phyloP scores from a whole-genome alignment of 768 basidiomycete species.

The Boletus eberwhitei region DNA sequence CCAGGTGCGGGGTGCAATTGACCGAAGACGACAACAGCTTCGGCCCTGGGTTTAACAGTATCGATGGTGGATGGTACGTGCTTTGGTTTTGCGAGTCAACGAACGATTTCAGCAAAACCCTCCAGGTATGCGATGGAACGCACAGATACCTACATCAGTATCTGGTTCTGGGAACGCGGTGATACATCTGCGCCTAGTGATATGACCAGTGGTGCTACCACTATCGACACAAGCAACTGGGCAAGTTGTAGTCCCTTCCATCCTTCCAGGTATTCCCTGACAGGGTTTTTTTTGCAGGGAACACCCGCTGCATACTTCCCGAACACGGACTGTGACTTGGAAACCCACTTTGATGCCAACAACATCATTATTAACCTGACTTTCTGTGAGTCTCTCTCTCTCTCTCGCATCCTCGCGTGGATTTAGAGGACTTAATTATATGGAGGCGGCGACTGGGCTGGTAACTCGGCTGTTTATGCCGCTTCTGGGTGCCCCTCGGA shows the following conservation, averaged over 20 bases:
- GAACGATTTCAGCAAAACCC: neutral
- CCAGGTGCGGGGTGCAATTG: slow-evolving; percentile 36
- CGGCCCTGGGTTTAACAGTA: slow-evolving; percentile 29
- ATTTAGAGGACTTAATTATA: neutral
- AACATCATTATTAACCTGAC: slow-evolving; percentile 35
- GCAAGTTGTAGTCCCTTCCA: neutral
- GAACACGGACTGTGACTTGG: slow-evolving; percentile 40
- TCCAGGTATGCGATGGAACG: slow-evolving; percentile 40
- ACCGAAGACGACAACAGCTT: slow-evolving; percentile 26
- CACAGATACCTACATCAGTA: slow-evolving; percentile 31
- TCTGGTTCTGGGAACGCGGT: slow-evolving; percentile 42
- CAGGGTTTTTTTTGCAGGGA: slow-evolving; percentile 16
- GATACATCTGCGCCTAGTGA: slow-evolving; percentile 33
- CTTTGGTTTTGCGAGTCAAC: neutral
- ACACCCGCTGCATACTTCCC: slow-evolving; percentile 36
- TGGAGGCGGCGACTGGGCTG: slow-evolving; percentile 32
- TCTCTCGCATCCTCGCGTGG: too few relatives aligned
- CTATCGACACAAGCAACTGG: slow-evolving; percentile 26
- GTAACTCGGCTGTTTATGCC: slow-evolving; percentile 23
- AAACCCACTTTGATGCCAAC: slow-evolving; percentile 32
- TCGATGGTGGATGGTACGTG: slow-evolving; percentile 40
- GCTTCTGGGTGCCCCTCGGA: slow-evolving; percentile 31
- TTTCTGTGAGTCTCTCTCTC: slow-evolving; percentile 26
- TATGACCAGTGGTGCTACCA: slow-evolving; percentile 19
- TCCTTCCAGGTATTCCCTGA: neutral